phyloP scores from a whole-genome alignment of 2,329 filamentous ascomycete species.

The Fusarium dlaminii region DNA sequence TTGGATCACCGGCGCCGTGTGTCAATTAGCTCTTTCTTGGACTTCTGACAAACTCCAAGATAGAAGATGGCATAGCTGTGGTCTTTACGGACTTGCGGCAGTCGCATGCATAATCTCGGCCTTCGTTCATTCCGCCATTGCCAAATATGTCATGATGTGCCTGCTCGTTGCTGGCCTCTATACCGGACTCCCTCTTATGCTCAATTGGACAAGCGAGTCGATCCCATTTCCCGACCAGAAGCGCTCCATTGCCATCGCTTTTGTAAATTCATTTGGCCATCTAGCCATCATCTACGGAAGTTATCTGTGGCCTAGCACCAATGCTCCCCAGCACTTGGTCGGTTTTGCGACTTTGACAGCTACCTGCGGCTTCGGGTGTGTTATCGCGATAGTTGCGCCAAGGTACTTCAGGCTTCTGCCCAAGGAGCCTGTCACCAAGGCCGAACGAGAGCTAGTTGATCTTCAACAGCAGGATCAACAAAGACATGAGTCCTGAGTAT shows the following conservation, averaged over 20 bases:
- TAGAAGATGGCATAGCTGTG: not conserved
- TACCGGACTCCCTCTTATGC: constrained; percentile 5
- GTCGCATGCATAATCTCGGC: constrained; percentile 1
- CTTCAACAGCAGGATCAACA: not conserved
- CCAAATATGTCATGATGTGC: constrained; percentile 29
- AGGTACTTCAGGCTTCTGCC: not conserved
- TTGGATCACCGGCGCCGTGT: not conserved
- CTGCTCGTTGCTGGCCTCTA: constrained; percentile 6
- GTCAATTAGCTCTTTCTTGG: constrained; percentile 3
- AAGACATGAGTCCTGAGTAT: not conserved
- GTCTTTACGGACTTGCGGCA: not conserved
- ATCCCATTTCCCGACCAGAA: constrained; percentile 6
- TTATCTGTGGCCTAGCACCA: constrained; percentile 40
- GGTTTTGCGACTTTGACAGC: constrained; percentile 32
- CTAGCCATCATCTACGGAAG: constrained; percentile 17
- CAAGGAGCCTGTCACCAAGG: not conserved
- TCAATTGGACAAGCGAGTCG: constrained; percentile 16
- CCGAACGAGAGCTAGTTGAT: not conserved
- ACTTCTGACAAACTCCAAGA: constrained; percentile 11
- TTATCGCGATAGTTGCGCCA: not conserved
- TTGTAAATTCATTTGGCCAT: constrained; percentile 18
- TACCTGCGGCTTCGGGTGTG: not conserved
- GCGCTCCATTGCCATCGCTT: not conserved
- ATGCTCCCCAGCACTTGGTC: constrained; percentile 40
- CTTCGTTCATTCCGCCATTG: not conserved